Evolutionary conservation across 2,329 filamentous ascomycete species (phyloP).

Genomic region (Neofusicoccum cordaticola): DNA sequence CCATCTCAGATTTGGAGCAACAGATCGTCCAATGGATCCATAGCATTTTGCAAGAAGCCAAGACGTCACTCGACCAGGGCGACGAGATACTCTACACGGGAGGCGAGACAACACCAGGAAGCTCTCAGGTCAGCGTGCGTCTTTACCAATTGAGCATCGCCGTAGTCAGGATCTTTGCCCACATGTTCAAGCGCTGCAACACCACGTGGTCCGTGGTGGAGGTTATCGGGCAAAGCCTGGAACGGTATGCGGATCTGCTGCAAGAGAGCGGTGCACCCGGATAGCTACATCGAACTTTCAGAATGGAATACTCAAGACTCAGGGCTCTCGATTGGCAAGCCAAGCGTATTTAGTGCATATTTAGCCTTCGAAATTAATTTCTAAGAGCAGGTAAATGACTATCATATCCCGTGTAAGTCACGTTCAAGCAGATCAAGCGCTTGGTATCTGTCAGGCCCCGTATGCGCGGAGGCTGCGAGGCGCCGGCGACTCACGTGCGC

Average conservation of each 20-base stretch:
- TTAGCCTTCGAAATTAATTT: too few species aligned
- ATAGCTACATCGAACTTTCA: not conserved
- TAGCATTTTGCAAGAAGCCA: conserved; percentile 3
- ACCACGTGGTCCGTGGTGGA: not conserved
- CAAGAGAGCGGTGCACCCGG: not conserved
- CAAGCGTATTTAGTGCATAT: too few species aligned
- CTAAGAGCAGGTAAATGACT: too few species aligned
- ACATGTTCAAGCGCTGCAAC: conserved; percentile 3
- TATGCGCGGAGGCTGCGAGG: too few species aligned
- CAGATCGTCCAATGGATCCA: not conserved
- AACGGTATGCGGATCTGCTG: conserved; percentile 1
- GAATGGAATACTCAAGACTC: too few species aligned
- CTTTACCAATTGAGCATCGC: conserved; percentile 1
- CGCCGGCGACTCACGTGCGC: too few species aligned
- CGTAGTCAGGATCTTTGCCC: not conserved
- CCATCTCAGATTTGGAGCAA: not conserved
- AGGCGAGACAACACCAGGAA: not conserved
- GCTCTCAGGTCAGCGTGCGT: not conserved
- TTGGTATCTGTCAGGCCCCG: too few species aligned
- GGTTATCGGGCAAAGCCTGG: not conserved
- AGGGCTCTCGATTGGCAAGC: too few species aligned
- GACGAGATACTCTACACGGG: not conserved
- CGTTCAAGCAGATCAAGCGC: too few species aligned
- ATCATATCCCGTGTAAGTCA: too few species aligned
- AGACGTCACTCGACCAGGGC: not conserved